Evolutionary conservation across 1,139 yeast species (phyloP).

Genomic region (Blastobotrys ciferrii): DNA sequence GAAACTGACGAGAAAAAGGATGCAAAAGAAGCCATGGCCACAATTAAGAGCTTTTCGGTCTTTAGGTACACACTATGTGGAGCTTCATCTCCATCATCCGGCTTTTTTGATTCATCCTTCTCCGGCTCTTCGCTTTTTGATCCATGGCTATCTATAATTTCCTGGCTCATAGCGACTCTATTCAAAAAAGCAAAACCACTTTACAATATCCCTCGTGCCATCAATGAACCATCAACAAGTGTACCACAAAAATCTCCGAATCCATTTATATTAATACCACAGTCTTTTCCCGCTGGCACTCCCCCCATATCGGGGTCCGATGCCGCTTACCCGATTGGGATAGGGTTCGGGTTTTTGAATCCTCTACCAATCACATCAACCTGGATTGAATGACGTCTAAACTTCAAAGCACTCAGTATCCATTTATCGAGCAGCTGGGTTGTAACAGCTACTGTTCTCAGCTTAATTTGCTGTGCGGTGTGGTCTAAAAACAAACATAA

Average conservation of each 20-base stretch:
- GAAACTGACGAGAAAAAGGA: conserved; percentile 66
- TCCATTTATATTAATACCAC: background rate
- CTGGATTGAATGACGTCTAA: too few species aligned
- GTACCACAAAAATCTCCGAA: background rate
- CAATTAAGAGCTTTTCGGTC: conserved; percentile 40
- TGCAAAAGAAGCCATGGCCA: conserved; percentile 43
- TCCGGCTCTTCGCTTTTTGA: background rate
- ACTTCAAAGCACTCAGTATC: too few species aligned
- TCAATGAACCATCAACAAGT: background rate
- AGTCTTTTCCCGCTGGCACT: too few species aligned
- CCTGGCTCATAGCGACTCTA: background rate
- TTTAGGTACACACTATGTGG: background rate
- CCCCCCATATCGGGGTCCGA: too few species aligned
- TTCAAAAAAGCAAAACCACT: background rate
- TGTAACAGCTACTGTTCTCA: too few species aligned
- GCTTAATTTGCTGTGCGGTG: too few species aligned
- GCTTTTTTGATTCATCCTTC: background rate
- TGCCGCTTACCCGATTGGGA: too few species aligned
- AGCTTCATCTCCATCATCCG: background rate
- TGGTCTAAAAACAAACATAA: too few species aligned
- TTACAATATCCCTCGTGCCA: background rate
- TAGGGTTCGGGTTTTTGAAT: too few species aligned
- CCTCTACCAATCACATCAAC: too few species aligned
- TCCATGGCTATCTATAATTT: background rate
- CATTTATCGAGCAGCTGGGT: too few species aligned